Evolutionary conservation across 129 eudicot genomes (phyloP).

Genomic region (Escallonia rubra): DNA sequence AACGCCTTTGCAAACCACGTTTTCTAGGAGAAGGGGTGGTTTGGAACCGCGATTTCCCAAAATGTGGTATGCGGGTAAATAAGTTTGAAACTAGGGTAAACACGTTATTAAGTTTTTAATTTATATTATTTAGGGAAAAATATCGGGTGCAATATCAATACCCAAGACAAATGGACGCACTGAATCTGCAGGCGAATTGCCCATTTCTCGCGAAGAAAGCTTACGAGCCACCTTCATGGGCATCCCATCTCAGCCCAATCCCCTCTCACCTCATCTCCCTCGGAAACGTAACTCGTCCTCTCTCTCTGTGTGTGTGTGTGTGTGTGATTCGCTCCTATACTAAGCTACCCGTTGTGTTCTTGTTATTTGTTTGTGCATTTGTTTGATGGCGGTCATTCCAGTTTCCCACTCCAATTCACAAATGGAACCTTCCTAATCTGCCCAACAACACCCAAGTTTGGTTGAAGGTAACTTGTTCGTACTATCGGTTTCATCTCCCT

Average conservation of each 20-base stretch:
- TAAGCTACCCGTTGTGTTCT: neutral
- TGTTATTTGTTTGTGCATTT: neutral
- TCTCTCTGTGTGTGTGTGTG: neutral
- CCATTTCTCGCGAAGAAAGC: slow-evolving; percentile 48
- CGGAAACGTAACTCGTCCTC: slow-evolving; percentile 44
- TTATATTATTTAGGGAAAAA: too few species aligned
- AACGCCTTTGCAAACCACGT: too few species aligned
- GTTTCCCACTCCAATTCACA: slow-evolving; percentile 95
- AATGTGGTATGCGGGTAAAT: too few species aligned
- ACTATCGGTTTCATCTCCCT: neutral
- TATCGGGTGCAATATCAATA: neutral
- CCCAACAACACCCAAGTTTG: slow-evolving; percentile 77
- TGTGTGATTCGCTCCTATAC: slow-evolving; percentile 1
- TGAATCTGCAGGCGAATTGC: slow-evolving; percentile 25
- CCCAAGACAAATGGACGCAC: slow-evolving; percentile 9
- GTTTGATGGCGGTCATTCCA: slow-evolving; percentile 16
- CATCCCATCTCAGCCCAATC: slow-evolving; percentile 63
- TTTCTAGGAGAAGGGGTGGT: too few species aligned
- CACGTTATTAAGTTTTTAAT: too few species aligned
- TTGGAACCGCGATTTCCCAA: too few species aligned
- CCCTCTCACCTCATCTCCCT: slow-evolving; percentile 62
- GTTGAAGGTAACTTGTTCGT: slow-evolving; percentile 56
- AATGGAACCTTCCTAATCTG: slow-evolving; percentile 91
- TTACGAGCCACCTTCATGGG: slow-evolving; percentile 80
- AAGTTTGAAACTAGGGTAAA: too few species aligned